Base-by-base conservation (phyloP, 2,329 filamentous ascomycete species). In the Amesomyces nigricolor region DNA sequence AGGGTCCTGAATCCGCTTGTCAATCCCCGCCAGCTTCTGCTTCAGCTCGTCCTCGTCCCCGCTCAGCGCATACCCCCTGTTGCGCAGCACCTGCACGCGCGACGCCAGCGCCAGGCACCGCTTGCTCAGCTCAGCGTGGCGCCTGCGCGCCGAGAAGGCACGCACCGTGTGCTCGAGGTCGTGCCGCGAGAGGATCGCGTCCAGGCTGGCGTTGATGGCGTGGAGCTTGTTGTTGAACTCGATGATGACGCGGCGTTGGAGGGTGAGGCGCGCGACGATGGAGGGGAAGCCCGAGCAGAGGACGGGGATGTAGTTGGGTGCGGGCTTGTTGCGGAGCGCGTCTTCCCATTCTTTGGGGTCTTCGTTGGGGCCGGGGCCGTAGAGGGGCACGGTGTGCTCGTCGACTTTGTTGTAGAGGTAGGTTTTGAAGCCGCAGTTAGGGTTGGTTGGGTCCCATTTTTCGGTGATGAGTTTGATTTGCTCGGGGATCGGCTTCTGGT, bases 321-420 rank as follows among this genome's bases (percentile, higher is more conserved):
- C 86, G 4, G 89, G 89, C 72, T 91, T 91, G 66, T 87, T 87
- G 62, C 87, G 82, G 29, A 92, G 79, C 0, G 89, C 89, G 64
- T 91, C 87, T 66, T 95, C 89, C 88, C 89, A 95, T 66, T 88
- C 88, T 61, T 82, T 80, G 38, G 86, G 82, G 66, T 91, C 85
- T 67, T 94, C 89, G 62, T 81, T 76, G 1, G 83, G 75, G 14
- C 81, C 77, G 2, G 87, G 87, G 61, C 85, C 81, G 70, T 88
- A 91, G 70, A 87, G 91, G 10, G 87, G 87, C n/a, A 87, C 85
- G 67, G 81, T 80, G 51, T 82, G 80, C 65, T 87, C 82, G 60
- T 87, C 85, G 60, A 91, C 88, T 62, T 88, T 84, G 73, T 94
- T 94, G 78, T 94, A 95, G 70, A 94, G 89, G 75, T 92, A 92